Percentiles rank a stretch among this genome's conserved stretches.
These are phyloP conservation scores for Phytophthora pistaciae DNA, from an alignment of 352 stramenopile genomes.

Conservation along the genomic window DNA sequence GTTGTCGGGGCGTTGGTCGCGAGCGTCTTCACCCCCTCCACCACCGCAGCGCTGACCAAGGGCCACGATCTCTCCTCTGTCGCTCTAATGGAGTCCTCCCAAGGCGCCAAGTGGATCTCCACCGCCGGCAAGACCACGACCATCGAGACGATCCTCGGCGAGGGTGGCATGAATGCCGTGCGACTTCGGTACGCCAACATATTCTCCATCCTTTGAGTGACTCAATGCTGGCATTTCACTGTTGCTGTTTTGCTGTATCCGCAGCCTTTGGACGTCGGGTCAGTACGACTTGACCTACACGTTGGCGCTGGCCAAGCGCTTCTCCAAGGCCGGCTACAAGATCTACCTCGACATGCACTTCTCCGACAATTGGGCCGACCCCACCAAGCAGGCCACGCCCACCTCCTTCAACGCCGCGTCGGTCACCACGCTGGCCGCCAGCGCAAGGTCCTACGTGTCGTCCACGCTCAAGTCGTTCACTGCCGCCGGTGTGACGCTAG, in stretches of 20 bases:
- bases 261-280: constrained; percentile 28
- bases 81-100: constrained; percentile 37
- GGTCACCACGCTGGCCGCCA: constrained; percentile 21
- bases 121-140: constrained; percentile 34
- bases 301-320: constrained; percentile 29
- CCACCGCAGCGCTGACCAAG: constrained; percentile 29
- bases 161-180: constrained; percentile 41
- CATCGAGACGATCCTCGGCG: constrained; percentile 43
- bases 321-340: constrained; percentile 40
- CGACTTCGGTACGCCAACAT: constrained; percentile 30
- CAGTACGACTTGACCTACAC: constrained; percentile 38
- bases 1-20: constrained; percentile 11
- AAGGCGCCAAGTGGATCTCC: constrained; percentile 40
- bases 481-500: constrained; percentile 25
- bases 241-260: background rate
- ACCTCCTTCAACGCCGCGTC: constrained; percentile 27
- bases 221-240: background rate
- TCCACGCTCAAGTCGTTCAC: constrained; percentile 42
- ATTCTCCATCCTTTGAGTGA: background rate
- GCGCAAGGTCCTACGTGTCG: constrained; percentile 28
- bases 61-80: constrained; percentile 48
- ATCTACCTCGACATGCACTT: constrained; percentile 51
- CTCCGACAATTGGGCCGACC: constrained; percentile 42
- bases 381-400: constrained; percentile 19
- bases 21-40: constrained; percentile 5